Conservation (phyloP, 805 yeast genomes). For the Yarrowia sp. region DNA sequence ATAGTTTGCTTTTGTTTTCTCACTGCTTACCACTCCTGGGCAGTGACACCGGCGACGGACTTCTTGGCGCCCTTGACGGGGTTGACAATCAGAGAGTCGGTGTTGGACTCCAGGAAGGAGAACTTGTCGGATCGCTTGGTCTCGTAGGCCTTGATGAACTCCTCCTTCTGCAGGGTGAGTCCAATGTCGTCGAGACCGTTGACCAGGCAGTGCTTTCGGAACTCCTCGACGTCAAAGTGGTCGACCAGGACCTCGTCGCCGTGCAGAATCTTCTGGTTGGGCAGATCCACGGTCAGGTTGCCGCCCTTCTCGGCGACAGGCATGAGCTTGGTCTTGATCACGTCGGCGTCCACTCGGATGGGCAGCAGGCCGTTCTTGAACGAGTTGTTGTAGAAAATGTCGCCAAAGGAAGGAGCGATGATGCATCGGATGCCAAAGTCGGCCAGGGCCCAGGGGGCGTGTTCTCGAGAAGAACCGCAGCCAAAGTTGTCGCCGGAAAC, state of each 20-base stretch:
- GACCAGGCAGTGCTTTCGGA: constrained; percentile 92
- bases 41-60: constrained; percentile 39
- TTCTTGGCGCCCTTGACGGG: constrained; percentile 53
- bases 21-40: constrained; percentile 40
- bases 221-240: constrained; percentile 84
- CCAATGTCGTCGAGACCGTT: constrained; percentile 98
- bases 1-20: neutral
- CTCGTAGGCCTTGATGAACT: constrained; percentile 76
- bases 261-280: constrained; percentile 77
- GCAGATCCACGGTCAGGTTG: constrained; percentile 79
- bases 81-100: constrained; percentile 60
- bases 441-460: constrained; percentile 98
- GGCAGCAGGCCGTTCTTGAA: constrained; percentile 95
- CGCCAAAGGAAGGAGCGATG: constrained; percentile 98
- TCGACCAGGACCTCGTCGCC: constrained; percentile 78
- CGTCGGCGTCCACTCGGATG: constrained; percentile 83
- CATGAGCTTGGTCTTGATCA: constrained; percentile 71
- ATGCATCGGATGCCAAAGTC: constrained; percentile 96
- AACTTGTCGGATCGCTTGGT: constrained; percentile 75
- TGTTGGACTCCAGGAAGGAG: constrained; percentile 93
- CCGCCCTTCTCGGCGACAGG: constrained; percentile 82
- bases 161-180: constrained; percentile 88
- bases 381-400: constrained; percentile 96
- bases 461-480: constrained; percentile 99
- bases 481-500: constrained; percentile 98